Evolutionary conservation across 225 moss, liverwort and hornwort genomes (phyloP), one percentile per base, ranked within the genome.

Genomic region (Anthoceros angustus): DNA sequence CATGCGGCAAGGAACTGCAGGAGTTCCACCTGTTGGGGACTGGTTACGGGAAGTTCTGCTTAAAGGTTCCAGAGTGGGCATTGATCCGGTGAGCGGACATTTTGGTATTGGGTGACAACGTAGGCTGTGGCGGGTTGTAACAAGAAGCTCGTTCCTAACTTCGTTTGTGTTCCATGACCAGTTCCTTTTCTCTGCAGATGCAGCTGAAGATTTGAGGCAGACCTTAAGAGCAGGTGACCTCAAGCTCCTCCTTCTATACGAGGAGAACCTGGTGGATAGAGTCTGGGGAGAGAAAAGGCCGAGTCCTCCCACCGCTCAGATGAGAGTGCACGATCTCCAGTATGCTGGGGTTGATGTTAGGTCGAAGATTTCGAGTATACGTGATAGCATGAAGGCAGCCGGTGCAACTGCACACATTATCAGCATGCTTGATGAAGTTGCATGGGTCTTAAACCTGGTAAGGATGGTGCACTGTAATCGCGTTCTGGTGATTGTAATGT

Each of bases 391-490:
- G 70, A 70, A 63, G 23, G 26, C 72, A 63, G 89, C 76, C 70
- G 89, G 86, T 42, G 92, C 92, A 63, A 89, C 98, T 61, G 84
- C 89, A 21, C 86, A 89, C 50, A 78, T 98, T 62, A 66, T 92
- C 23, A 87, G 92, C 40, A 92, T 86, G 89, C 87, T 98, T 41
- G 98, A 98, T 72, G 98, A 98, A 68, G 80, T 92, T 39, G 98
- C 98, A 71, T 98, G 98, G 98, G 75, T 98, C 12, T 70, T 98
- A 79, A 98, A 98, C 69, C 68, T 92, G 98, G 94, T 95, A 71
- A 45, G 68, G 73, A 64, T 21, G 32, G 1, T 4, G 32, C 32
- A 32, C 32, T 32, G 32, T 32, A 1, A 32, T 32, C 32, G 32
- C 32, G 1, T 32, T 25, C 23, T 65, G 43, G 61, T 5, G 7